Percentiles rank a stretch among this genome's conserved stretches.
These are phyloP conservation scores for Trichoderma sp. DNA, from an alignment of 2,329 filamentous ascomycete genomes.

Conservation along the genomic window DNA sequence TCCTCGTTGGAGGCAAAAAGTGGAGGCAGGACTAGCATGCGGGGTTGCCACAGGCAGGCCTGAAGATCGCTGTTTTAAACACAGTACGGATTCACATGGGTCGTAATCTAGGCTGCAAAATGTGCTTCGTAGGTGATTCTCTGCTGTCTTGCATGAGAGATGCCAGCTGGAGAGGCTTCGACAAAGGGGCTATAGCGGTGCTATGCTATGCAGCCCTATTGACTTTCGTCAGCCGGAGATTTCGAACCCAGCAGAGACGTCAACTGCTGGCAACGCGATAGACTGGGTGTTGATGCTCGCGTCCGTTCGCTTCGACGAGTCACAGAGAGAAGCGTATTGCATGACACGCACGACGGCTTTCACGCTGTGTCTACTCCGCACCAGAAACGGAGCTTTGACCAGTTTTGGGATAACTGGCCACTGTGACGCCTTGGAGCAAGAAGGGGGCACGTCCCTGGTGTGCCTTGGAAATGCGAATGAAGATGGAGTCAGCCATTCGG, in stretches of 20 bases:
- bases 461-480: neutral
- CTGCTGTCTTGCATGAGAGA: neutral
- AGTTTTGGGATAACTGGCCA: conserved; percentile 22
- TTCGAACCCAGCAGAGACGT: neutral
- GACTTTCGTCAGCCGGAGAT: neutral
- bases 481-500: conserved; percentile 13
- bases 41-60: conserved; percentile 22
- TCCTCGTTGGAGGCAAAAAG: conserved; percentile 21
- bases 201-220: neutral
- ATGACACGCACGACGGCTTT: neutral
- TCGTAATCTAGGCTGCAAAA: neutral
- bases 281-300: neutral
- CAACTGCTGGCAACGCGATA: neutral
- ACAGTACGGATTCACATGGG: neutral
- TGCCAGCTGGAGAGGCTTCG: neutral
- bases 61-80: conserved; percentile 22
- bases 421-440: neutral
- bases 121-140: neutral
- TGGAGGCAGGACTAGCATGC: conserved; percentile 11
- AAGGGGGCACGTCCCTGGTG: conserved; percentile 1
- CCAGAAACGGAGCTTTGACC: conserved; percentile 21
- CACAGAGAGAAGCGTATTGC: neutral
- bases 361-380: conserved; percentile 11
- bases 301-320: no score
- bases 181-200: neutral